A percentile compares a stretch with the other conserved stretches of the same genome.
Conservation (phyloP, 2,329 filamentous ascomycete species). For the Microdochium paspali region DNA sequence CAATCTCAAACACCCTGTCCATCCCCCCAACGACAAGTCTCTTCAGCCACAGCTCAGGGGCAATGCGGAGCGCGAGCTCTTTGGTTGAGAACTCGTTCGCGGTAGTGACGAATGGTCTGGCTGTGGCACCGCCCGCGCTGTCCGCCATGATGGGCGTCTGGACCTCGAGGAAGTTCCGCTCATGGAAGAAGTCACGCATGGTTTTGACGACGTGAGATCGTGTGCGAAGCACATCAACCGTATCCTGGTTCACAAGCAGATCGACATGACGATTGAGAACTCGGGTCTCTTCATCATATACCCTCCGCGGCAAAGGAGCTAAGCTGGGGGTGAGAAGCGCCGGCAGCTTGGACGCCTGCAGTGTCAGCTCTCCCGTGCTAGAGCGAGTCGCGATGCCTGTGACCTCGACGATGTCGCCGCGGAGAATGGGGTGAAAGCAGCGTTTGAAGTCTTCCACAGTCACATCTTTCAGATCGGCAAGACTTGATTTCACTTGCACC, state of each 20-base stretch:
- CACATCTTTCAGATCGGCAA: slow-evolving; percentile 35
- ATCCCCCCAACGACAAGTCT: slow-evolving; percentile 82
- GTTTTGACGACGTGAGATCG: slow-evolving; percentile 66
- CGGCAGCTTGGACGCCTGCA: slow-evolving; percentile 61
- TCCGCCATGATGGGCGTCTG: slow-evolving; percentile 82
- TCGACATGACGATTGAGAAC: slow-evolving; percentile 77
- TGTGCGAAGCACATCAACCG: slow-evolving; percentile 61
- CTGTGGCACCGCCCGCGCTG: slow-evolving; percentile 76
- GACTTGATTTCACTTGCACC: slow-evolving; percentile 70
- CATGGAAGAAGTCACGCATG: slow-evolving; percentile 65
- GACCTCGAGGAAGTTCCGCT: slow-evolving; percentile 71
- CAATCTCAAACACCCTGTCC: slow-evolving; percentile 86
- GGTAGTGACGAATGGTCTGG: slow-evolving; percentile 74
- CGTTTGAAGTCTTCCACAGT: slow-evolving; percentile 40
- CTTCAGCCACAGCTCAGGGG: slow-evolving; percentile 93
- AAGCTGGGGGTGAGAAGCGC: slow-evolving; percentile 67
- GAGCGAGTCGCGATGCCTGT: slow-evolving; percentile 63
- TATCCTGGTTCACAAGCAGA: slow-evolving; percentile 64
- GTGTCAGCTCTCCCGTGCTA: slow-evolving; percentile 63
- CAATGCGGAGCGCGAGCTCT: slow-evolving; percentile 72
- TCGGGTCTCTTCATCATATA: slow-evolving; percentile 62
- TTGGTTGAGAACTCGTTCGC: slow-evolving; percentile 68
- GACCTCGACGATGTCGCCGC: slow-evolving; percentile 65
- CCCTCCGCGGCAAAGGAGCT: slow-evolving; percentile 63
- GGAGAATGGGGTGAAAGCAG: slow-evolving; percentile 57